Evolutionary conservation across 2,329 filamentous ascomycete genomes (phyloP).

Genomic region (Metarhizium guizhouense): DNA sequence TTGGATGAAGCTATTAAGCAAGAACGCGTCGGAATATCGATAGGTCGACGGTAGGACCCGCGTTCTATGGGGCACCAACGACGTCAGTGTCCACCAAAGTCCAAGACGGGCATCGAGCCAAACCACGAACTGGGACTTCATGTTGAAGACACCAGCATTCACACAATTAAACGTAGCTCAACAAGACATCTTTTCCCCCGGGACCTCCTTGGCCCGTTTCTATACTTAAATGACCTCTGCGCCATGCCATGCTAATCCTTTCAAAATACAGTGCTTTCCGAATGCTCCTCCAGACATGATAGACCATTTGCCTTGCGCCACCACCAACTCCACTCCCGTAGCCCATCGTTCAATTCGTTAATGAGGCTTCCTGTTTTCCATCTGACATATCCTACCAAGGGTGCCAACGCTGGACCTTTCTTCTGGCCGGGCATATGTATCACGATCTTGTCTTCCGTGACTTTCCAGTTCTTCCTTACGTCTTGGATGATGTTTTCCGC

Average conservation of each 20-base stretch:
- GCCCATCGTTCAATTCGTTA: slow-evolving; percentile 20
- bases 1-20: neutral
- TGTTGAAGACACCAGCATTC: no score
- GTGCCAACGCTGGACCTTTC: slow-evolving; percentile 18
- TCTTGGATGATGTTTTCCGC: slow-evolving; percentile 34
- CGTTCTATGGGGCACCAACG: neutral
- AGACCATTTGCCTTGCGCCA: slow-evolving; percentile 12
- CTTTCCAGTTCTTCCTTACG: slow-evolving; percentile 35
- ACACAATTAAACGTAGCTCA: no score
- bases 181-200: no score
- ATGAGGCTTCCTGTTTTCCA: slow-evolving; percentile 23
- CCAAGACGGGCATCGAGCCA: no score
- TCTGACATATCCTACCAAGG: slow-evolving; percentile 22
- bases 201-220: neutral
- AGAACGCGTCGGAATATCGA: neutral
- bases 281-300: neutral
- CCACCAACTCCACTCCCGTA: slow-evolving; percentile 26
- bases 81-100: neutral
- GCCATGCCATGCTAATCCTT: neutral
- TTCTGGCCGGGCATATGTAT: slow-evolving; percentile 31
- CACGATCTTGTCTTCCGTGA: slow-evolving; percentile 20
- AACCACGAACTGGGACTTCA: no score
- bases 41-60: neutral
- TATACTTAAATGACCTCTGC: neutral
- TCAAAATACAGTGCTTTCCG: slow-evolving; percentile 4